phyloP scores from a whole-genome alignment of 352 stramenopile species.

The Phytophthora crassamura region DNA sequence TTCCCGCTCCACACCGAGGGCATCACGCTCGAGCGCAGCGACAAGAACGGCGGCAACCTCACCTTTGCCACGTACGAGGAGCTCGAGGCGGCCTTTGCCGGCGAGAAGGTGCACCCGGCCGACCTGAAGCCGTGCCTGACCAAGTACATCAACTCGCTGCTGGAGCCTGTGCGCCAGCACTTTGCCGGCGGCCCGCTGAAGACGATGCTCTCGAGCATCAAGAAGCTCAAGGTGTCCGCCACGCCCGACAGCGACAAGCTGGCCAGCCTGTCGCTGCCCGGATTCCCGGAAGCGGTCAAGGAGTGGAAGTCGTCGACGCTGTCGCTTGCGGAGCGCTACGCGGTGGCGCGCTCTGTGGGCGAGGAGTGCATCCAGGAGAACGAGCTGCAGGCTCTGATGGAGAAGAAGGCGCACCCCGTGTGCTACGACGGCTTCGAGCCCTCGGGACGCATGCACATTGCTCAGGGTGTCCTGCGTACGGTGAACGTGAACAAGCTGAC shows the following conservation, averaged over 20 bases:
- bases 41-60: slow-evolving; percentile 86
- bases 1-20: slow-evolving; percentile 84
- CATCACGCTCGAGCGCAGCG: slow-evolving; percentile 79
- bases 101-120: slow-evolving; percentile 94
- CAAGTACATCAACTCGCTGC: slow-evolving; percentile 93
- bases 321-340: slow-evolving; percentile 83
- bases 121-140: slow-evolving; percentile 96
- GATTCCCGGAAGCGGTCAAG: slow-evolving; percentile 66
- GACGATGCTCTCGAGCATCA: slow-evolving; percentile 95
- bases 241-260: slow-evolving; percentile 77
- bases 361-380: slow-evolving; percentile 95
- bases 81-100: slow-evolving; percentile 92
- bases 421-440: slow-evolving; percentile 99
- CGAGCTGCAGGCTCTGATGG: slow-evolving; percentile 82
- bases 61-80: slow-evolving; percentile 92
- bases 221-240: slow-evolving; percentile 82
- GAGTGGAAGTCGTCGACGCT: slow-evolving; percentile 82
- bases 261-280: slow-evolving; percentile 63
- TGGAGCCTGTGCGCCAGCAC: slow-evolving; percentile 97
- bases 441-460: slow-evolving; percentile 99
- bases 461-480: slow-evolving; percentile 95
- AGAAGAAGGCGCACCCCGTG: slow-evolving; percentile 91
- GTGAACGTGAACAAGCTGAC: slow-evolving; percentile 98
- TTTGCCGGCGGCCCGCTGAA: slow-evolving; percentile 96
- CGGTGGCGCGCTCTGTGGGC: slow-evolving; percentile 84